Evolutionary conservation across 2,329 filamentous ascomycete genomes (phyloP).

Genomic region (Graphilbum fragrans): DNA sequence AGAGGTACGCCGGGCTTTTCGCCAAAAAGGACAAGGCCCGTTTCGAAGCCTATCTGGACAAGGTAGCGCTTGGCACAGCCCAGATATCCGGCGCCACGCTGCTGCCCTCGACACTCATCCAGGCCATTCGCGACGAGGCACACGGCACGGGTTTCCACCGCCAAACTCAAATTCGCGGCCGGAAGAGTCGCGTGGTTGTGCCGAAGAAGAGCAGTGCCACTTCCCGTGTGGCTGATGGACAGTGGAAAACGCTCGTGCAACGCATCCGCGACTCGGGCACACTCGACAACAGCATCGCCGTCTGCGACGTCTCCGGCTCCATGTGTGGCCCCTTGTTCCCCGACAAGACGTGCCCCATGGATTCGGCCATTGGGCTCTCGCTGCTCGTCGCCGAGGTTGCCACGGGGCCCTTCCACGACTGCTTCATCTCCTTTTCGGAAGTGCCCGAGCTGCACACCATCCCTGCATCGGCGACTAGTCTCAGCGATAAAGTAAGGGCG

Average conservation of each 20-base stretch:
- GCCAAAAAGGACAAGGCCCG: slow-evolving; percentile 33
- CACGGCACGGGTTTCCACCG: too few species aligned
- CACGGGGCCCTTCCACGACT: slow-evolving; percentile 37
- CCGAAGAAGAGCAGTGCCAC: slow-evolving; percentile 16
- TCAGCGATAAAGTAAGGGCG: slow-evolving; percentile 27
- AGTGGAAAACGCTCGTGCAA: slow-evolving; percentile 47
- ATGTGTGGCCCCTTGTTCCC: slow-evolving; percentile 28
- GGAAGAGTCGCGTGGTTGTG: slow-evolving; percentile 10
- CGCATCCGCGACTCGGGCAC: slow-evolving; percentile 42
- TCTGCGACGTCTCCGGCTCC: slow-evolving; percentile 45
- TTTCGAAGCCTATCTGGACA: slow-evolving; percentile 36
- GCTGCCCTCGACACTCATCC: slow-evolving; percentile 36
- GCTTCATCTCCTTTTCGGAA: slow-evolving; percentile 41
- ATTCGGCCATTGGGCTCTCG: slow-evolving; percentile 42
- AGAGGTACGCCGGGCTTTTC: slow-evolving; percentile 36
- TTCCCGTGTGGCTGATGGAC: slow-evolving; percentile 28
- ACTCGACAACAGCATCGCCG: slow-evolving; percentile 38
- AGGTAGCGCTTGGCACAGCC: slow-evolving; percentile 33
- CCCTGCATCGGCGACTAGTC: slow-evolving; percentile 20
- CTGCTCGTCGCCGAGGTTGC: slow-evolving; percentile 42
- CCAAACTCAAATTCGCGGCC: too few species aligned
- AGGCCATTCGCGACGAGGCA: slow-evolving; percentile 1
- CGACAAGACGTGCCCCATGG: slow-evolving; percentile 36
- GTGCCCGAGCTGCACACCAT: slow-evolving; percentile 27
- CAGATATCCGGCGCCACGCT: slow-evolving; percentile 44